Evolutionary conservation across 2,329 filamentous ascomycete genomes (phyloP).

Genomic region (Alternaria metachromatica): DNA sequence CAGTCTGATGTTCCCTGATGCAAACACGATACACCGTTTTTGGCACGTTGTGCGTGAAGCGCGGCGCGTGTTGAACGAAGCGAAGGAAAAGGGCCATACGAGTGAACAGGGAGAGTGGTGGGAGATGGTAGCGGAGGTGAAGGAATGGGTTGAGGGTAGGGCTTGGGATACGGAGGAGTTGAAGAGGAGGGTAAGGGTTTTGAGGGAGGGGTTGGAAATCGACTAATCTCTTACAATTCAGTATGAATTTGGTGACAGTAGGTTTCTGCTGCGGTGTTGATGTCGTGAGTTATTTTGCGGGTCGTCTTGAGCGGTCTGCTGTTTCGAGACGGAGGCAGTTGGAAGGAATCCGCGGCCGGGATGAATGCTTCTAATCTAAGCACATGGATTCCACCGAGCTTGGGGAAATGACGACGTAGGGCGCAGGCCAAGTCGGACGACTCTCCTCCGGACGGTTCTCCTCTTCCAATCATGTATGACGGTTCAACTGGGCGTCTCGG

Average conservation of each 20-base stretch:
- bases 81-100: conserved; percentile 7
- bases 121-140: conserved; percentile 12
- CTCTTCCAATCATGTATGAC: not conserved
- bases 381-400: not conserved
- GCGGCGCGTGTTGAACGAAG: conserved; percentile 17
- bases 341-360: not conserved
- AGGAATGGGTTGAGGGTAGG: conserved; percentile 9
- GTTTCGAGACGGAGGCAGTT: too few species aligned
- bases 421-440: not conserved
- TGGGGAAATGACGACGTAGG: not conserved
- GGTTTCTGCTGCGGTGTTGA: not conserved
- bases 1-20: conserved; percentile 11
- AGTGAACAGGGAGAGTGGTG: conserved; percentile 3
- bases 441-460: too few species aligned
- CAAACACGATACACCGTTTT: conserved; percentile 17
- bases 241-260: not conserved
- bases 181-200: not conserved
- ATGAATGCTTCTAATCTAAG: not conserved
- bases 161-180: conserved; percentile 9
- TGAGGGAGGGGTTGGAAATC: conserved; percentile 1
- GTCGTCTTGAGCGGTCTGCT: not conserved
- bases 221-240: not conserved
- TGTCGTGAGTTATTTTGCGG: not conserved
- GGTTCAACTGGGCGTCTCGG: not conserved
- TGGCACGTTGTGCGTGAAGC: conserved; percentile 25